Conservation (phyloP, 306 rosid genomes). For the Ziziphus jujuba region DNA sequence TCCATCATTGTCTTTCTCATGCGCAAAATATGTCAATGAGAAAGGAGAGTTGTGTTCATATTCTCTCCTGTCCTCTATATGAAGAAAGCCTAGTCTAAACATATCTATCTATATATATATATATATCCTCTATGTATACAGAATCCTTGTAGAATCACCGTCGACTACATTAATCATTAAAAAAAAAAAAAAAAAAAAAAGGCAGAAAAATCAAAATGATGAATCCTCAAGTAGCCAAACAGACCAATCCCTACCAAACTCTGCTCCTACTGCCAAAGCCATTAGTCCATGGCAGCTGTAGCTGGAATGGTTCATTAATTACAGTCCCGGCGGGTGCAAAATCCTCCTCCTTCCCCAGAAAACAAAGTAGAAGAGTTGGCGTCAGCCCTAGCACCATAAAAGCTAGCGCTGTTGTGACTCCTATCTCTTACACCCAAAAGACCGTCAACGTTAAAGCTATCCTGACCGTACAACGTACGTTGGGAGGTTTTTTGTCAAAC, state of each 20-base stretch:
- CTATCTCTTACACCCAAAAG: neutral
- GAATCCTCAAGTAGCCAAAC: constrained; percentile 23
- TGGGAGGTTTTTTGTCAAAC: constrained; percentile 40
- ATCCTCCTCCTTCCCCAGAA: constrained; percentile 12
- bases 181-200: too few relatives aligned
- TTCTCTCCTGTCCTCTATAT: neutral
- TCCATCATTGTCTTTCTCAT: too few relatives aligned
- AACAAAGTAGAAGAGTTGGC: neutral
- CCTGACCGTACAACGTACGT: constrained; percentile 36
- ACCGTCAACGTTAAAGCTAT: constrained; percentile 37
- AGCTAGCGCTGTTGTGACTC: constrained; percentile 21
- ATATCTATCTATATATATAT: too few relatives aligned
- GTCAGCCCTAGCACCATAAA: constrained; percentile 15
- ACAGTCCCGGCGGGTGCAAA: too few relatives aligned
- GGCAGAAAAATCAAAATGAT: constrained; percentile 22
- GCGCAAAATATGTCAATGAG: too few relatives aligned
- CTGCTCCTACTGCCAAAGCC: constrained; percentile 27
- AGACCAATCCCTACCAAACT: neutral
- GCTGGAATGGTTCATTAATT: constrained; percentile 4
- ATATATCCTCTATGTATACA: too few relatives aligned
- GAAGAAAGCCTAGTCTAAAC: neutral
- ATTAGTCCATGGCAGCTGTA: constrained; percentile 20
- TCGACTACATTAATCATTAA: neutral
- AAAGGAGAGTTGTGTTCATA: too few relatives aligned
- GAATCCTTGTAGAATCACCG: too few relatives aligned